These are phyloP conservation scores for Cicer pinnatifidum DNA, from an alignment of 306 rosid species.

Conservation along the genomic window DNA sequence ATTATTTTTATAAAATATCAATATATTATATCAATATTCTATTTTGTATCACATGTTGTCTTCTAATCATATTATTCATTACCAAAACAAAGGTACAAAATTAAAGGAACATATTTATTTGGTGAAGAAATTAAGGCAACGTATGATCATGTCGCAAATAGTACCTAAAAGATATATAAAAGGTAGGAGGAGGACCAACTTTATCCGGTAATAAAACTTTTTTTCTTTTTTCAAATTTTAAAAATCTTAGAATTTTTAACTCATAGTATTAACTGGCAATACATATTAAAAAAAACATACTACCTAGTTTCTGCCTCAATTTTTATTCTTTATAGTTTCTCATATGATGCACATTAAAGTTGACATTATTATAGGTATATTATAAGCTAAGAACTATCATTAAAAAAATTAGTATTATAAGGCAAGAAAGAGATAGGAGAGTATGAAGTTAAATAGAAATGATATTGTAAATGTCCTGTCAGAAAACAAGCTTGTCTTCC, in stretches of 20 bases:
- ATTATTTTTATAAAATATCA: too few relatives aligned
- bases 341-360: conserved; percentile 43
- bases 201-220: conserved; percentile 22
- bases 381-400: conserved; percentile 33
- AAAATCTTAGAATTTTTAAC: conserved; percentile 30
- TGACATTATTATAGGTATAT: neutral
- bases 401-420: conserved; percentile 4
- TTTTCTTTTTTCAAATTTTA: conserved; percentile 38
- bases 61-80: neutral
- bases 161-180: conserved; percentile 40
- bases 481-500: conserved; percentile 45
- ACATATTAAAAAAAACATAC: conserved; percentile 47
- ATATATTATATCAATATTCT: too few relatives aligned
- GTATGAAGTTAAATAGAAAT: conserved; percentile 32
- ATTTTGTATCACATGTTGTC: too few relatives aligned
- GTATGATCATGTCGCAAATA: conserved; percentile 47
- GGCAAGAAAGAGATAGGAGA: conserved; percentile 41
- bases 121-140: conserved; percentile 35
- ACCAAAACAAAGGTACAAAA: conserved; percentile 31
- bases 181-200: conserved; percentile 40
- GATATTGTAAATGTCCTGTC: conserved; percentile 49
- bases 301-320: conserved; percentile 48
- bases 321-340: conserved; percentile 36
- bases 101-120: conserved; percentile 25
- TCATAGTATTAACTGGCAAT: conserved; percentile 60